Conservation (phyloP, 345 rosid genomes). For the Arabidopsis suecica region DNA sequence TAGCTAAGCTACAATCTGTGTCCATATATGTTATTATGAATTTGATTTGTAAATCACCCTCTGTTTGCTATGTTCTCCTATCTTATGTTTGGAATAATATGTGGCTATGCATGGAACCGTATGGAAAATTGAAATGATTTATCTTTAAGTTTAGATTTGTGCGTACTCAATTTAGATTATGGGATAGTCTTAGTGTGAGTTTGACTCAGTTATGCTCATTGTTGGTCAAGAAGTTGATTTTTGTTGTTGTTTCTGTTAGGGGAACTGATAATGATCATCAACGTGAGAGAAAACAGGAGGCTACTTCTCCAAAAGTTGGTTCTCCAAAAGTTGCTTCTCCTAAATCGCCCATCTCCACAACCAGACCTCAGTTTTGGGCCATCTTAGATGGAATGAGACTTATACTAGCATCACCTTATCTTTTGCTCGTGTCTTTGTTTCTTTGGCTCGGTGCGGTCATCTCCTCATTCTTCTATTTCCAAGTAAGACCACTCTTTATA, state of each 20-base stretch:
- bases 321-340: slow-evolving; percentile 54
- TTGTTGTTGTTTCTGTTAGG: slow-evolving; percentile 50
- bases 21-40: background rate
- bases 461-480: slow-evolving; percentile 96
- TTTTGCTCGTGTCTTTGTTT: slow-evolving; percentile 76
- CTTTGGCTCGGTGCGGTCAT: slow-evolving; percentile 96
- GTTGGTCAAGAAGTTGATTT: slow-evolving; percentile 27
- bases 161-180: background rate
- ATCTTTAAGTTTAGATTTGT: background rate
- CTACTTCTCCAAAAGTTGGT: slow-evolving; percentile 44
- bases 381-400: slow-evolving; percentile 83
- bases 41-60: background rate
- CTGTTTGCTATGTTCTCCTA: background rate
- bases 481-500: slow-evolving; percentile 53
- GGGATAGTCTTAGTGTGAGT: slow-evolving; percentile 4
- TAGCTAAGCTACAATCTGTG: slow-evolving; percentile 15
- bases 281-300: slow-evolving; percentile 47
- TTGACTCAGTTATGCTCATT: slow-evolving; percentile 9
- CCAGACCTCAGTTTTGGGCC: slow-evolving; percentile 71
- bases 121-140: background rate
- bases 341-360: slow-evolving; percentile 49
- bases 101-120: background rate
- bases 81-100: background rate
- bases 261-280: slow-evolving; percentile 53
- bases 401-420: slow-evolving; percentile 77